Percentiles rank a stretch among this genome's conserved stretches.
These are phyloP conservation scores for Penicillium sp. DNA, from an alignment of 2,329 filamentous ascomycete genomes.

Conservation along the genomic window DNA sequence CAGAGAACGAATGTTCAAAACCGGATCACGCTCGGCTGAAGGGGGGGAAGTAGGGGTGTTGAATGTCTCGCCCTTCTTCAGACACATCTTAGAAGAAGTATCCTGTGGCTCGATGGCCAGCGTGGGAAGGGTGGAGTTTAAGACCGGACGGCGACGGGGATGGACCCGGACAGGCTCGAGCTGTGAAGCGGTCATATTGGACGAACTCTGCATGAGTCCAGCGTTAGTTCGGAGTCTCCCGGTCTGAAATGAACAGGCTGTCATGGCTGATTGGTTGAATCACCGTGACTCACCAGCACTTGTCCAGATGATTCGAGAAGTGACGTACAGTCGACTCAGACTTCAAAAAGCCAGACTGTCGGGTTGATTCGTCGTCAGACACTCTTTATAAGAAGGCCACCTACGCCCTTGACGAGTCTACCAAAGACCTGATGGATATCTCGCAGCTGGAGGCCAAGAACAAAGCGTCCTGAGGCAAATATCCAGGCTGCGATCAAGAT, in stretches of 20 bases:
- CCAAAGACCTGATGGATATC: neutral
- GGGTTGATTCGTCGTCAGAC: neutral
- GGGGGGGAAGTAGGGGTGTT: constrained; percentile 46
- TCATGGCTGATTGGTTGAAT: constrained; percentile 14
- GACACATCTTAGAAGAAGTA: constrained; percentile 49
- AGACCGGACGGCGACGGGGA: constrained; percentile 36
- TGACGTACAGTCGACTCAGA: constrained; percentile 24
- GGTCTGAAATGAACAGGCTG: constrained; percentile 1
- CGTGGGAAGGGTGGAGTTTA: constrained; percentile 30
- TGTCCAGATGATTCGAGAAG: constrained; percentile 16
- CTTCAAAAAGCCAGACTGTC: neutral
- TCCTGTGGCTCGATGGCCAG: constrained; percentile 23
- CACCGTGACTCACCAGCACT: constrained; percentile 19
- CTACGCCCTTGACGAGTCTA: constrained; percentile 1
- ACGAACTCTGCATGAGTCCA: constrained; percentile 3
- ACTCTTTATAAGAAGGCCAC: constrained; percentile 6
- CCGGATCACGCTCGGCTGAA: constrained; percentile 41
- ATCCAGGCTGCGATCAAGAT: neutral
- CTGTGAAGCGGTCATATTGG: constrained; percentile 32
- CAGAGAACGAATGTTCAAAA: constrained; percentile 49
- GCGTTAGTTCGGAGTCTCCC: constrained; percentile 8
- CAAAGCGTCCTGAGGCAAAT: neutral
- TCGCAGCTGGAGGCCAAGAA: neutral
- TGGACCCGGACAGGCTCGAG: constrained; percentile 27
- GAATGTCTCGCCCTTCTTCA: constrained; percentile 70